Base-by-base conservation (phyloP, 2,329 filamentous ascomycete species). In the Exophiala bonariae region DNA sequence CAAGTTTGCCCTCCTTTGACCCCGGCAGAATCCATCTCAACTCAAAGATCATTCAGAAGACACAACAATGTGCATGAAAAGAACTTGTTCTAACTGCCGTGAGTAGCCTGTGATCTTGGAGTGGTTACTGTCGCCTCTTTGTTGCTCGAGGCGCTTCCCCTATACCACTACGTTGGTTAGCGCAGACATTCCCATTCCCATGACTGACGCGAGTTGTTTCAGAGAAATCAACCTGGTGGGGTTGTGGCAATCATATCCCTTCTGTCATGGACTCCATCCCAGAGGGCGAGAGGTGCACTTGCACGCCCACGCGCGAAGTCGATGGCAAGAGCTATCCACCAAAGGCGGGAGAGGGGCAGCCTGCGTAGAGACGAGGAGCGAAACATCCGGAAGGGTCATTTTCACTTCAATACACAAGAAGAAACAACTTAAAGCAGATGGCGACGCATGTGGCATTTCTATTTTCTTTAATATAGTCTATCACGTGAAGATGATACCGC, bases 221-320 rank as follows among this genome's bases (percentile, higher is more conserved):
- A 75, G 76, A 73, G 40, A 79, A 79, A 52, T 56, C 66, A 26
- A 75, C 76, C 11, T 80, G 78, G 78, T 72, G 66, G 63, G 77
- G 76, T 45, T 79, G 77, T 60, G 75, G 75, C 39, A 64, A 63
- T 45, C 74, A 81, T 63, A 63, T 79, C 43, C 65, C 76, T 2
- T 57, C 62, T 3, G 78, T 83, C 42, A 77, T 83, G 72, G 72
- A 77, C 57, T 59, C 60, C 6, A 63, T 82, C 17, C 70, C 76
- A 2, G 65, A 69, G 14, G 64, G 69, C 4, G 65, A 81, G 38
- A 73, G 79, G 66, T 83, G 80, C 63, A 72, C 66, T 32, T 83
- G 80, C 62, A 68, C 69, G 42, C 77, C 78, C 6, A 76, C 75
- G 58, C 69, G 78, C 49, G 72, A 76, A 58, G 69, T 70, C 39